These are phyloP conservation scores for Jamesozyma jinghongensis DNA, from an alignment of 805 yeast genomes.

Conservation along the genomic window DNA sequence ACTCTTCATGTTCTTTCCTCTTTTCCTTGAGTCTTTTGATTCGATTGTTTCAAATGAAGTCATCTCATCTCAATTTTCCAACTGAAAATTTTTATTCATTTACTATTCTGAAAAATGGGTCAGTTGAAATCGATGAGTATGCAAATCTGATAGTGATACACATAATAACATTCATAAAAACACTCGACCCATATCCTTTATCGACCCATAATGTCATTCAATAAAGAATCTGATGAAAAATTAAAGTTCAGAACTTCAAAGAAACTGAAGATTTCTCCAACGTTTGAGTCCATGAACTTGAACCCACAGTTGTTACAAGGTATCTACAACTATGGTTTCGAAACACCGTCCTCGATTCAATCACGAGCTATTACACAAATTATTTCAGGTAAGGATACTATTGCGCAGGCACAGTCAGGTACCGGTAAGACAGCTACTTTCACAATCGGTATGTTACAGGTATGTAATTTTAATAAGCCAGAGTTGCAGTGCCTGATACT, in stretches of 20 bases:
- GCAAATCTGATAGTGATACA: neutral
- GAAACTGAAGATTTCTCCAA: slow-evolving; percentile 40
- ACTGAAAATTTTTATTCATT: neutral
- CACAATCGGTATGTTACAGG: slow-evolving; percentile 86
- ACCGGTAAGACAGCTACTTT: slow-evolving; percentile 99
- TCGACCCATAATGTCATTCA: slow-evolving; percentile 47
- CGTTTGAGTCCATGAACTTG: slow-evolving; percentile 68
- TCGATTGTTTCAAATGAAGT: neutral
- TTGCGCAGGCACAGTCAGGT: slow-evolving; percentile 98
- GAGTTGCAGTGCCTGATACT: slow-evolving; percentile 84
- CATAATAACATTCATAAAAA: neutral
- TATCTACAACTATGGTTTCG: slow-evolving; percentile 84
- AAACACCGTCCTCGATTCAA: slow-evolving; percentile 93
- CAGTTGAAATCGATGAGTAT: no score
- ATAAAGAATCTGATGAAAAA: slow-evolving; percentile 49
- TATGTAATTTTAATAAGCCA: slow-evolving; percentile 60
- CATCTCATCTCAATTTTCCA: slow-evolving; percentile 1
- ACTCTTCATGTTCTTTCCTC: neutral
- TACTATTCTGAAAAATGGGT: no score
- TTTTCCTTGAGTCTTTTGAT: neutral
- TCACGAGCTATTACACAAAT: slow-evolving; percentile 93
- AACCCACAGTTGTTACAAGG: slow-evolving; percentile 54
- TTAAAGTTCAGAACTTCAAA: slow-evolving; percentile 56
- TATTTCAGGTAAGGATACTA: slow-evolving; percentile 84
- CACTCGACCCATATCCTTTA: no score